Conservation (phyloP, 192 early-diverging fungal species). For the Backusella tuberculispora region DNA sequence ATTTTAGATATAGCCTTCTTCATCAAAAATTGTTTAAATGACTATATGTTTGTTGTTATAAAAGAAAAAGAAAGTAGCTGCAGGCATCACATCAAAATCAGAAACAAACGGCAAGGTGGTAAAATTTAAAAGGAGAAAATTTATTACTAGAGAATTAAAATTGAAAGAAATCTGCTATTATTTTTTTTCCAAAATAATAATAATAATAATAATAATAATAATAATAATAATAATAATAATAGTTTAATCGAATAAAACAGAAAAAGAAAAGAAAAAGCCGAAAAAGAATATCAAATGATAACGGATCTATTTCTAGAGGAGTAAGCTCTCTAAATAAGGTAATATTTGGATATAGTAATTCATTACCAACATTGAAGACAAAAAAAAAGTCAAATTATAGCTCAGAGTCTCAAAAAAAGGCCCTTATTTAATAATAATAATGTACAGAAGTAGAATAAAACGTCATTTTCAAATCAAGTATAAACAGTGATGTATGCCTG, state of each 20-base stretch:
- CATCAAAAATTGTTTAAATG: neutral
- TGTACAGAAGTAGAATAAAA: neutral
- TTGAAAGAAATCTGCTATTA: neutral
- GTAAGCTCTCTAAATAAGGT: too few species aligned
- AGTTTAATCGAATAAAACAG: neutral
- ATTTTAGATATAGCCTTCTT: neutral
- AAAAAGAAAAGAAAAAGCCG: too few species aligned
- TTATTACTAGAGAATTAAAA: neutral
- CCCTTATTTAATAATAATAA: conserved; percentile 17
- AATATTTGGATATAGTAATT: neutral
- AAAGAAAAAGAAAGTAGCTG: neutral
- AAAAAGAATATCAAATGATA: too few species aligned
- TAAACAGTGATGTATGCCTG: conserved; percentile 11
- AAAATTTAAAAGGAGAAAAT: neutral
- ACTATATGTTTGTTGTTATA: neutral
- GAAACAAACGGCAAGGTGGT: neutral
- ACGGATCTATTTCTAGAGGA: too few species aligned
- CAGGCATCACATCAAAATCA: neutral
- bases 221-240: neutral
- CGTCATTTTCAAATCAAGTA: conserved; percentile 16
- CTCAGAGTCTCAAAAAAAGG: neutral
- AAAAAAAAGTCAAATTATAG: neutral
- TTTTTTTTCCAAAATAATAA: neutral
- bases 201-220: neutral
- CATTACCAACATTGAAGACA: neutral